Evolutionary conservation across 2,329 filamentous ascomycete species (phyloP), one percentile per base, ranked within the genome.

Genomic region (Biscogniauxia sp.): DNA sequence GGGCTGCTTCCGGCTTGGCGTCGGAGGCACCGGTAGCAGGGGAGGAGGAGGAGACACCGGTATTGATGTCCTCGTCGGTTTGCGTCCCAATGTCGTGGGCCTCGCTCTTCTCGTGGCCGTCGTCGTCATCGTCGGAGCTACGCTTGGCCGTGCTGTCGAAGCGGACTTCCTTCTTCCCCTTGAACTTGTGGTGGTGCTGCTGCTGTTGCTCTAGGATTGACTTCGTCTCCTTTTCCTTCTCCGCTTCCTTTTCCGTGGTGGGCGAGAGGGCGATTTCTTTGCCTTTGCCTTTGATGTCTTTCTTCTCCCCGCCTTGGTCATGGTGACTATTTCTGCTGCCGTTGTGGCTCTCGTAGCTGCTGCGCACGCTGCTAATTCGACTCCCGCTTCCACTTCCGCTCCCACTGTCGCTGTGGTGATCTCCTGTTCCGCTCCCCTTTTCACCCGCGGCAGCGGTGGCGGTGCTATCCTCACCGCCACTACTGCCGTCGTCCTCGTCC

Each of bases 391-490:
- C 59, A 17, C 61, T 59, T 20, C 28, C 28, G 28, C 45, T 20
- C 6, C 61, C 59, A 17, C 61, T 59, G 25, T 63, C 61, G 15
- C 37, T 45, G 28, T 32, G 28, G 7, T 32, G 28, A 32, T n/a
- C 37, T 45, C 37, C 37, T 45, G 15, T 6, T 2, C 5, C 37
- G 13, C 37, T 6, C n/a, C 15, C 37, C 15, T 45, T 45, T 45
- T 9, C 32, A 23, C 23, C 28, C 28, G 28, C 28, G 28, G 9
- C 28, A 9, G 26, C 26, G 26, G 26, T 28, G 26, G 26, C 9
- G 28, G 28, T 7, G 11, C 7, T 32, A 13, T 13, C 28, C 7
- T 32, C 28, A 2, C 11, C 28, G 28, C 28, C 28, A 32, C 28
- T 13, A 13, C 28, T 32, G 28, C 28, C 9, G 28, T 32, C 37